These are phyloP conservation scores for Lecanicillium sp. DNA, from an alignment of 2,329 filamentous ascomycete genomes.

Conservation along the genomic window DNA sequence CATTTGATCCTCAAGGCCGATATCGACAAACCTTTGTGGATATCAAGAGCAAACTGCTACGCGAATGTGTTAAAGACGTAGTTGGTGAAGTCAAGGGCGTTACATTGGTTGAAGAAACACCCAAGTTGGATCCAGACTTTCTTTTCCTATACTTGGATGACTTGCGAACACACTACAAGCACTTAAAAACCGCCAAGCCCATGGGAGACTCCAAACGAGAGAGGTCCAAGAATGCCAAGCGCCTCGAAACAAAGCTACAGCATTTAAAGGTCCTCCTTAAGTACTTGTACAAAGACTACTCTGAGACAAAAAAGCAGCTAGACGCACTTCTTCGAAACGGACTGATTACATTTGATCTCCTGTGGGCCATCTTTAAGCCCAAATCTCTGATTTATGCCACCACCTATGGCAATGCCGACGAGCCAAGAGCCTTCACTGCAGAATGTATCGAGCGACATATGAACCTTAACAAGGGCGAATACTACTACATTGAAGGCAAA, in stretches of 20 bases:
- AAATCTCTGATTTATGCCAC: constrained; percentile 70
- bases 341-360: constrained; percentile 78
- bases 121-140: constrained; percentile 63
- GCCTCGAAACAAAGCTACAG: constrained; percentile 47
- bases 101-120: constrained; percentile 71
- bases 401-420: constrained; percentile 68
- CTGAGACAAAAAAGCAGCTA: constrained; percentile 65
- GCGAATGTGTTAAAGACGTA: constrained; percentile 46
- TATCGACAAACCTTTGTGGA: constrained; percentile 67
- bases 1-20: constrained; percentile 78
- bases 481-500: constrained; percentile 67
- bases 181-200: constrained; percentile 50
- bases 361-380: constrained; percentile 86
- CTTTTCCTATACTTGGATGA: constrained; percentile 71
- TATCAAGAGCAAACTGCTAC: constrained; percentile 74
- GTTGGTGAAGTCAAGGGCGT: constrained; percentile 40
- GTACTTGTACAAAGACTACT: constrained; percentile 77
- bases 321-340: constrained; percentile 74
- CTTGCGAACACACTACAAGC: constrained; percentile 54
- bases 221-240: constrained; percentile 52
- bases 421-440: constrained; percentile 76
- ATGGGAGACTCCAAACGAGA: constrained; percentile 42
- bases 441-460: constrained; percentile 65
- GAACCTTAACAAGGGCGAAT: constrained; percentile 63
- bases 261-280: constrained; percentile 66